These are phyloP conservation scores for Penicillium parvum DNA, from an alignment of 495 filamentous ascomycete species.

Conservation along the genomic window DNA sequence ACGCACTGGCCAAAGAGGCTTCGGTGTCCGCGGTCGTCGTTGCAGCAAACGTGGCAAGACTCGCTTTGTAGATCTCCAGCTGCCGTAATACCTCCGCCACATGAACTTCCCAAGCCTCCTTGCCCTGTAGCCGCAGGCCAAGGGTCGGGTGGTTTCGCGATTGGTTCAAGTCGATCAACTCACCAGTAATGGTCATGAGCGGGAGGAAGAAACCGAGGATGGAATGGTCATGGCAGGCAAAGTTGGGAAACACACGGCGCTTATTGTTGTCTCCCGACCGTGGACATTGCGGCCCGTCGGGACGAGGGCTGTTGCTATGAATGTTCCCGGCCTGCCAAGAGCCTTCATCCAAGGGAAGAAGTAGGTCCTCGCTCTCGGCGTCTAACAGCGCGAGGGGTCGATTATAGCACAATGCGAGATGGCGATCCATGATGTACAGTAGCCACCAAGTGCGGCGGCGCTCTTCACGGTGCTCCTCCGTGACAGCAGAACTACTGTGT, in stretches of 20 bases:
- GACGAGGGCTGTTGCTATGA: slow-evolving; percentile 48
- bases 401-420: slow-evolving; percentile 84
- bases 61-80: slow-evolving; percentile 76
- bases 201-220: slow-evolving; percentile 92
- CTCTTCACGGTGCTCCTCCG: slow-evolving; percentile 82
- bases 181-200: slow-evolving; percentile 90
- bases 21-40: slow-evolving; percentile 35
- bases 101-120: slow-evolving; percentile 75
- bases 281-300: slow-evolving; percentile 46
- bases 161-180: slow-evolving; percentile 87
- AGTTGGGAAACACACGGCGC: slow-evolving; percentile 66
- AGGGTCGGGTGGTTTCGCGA: slow-evolving; percentile 86
- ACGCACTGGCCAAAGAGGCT: slow-evolving; percentile 18
- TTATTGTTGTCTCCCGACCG: slow-evolving; percentile 45
- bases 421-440: slow-evolving; percentile 78
- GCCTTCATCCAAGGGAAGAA: slow-evolving; percentile 82
- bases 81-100: slow-evolving; percentile 73
- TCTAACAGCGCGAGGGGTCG: slow-evolving; percentile 76
- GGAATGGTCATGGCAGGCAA: slow-evolving; percentile 82
- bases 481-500: slow-evolving; percentile 39
- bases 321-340: slow-evolving; percentile 87
- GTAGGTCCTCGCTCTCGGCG: slow-evolving; percentile 78
- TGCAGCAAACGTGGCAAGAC: slow-evolving; percentile 74
- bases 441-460: slow-evolving; percentile 89
- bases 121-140: slow-evolving; percentile 69